These are phyloP conservation scores for Fusarium liriodendri DNA, from an alignment of 2,329 filamentous ascomycete species.

Conservation along the genomic window DNA sequence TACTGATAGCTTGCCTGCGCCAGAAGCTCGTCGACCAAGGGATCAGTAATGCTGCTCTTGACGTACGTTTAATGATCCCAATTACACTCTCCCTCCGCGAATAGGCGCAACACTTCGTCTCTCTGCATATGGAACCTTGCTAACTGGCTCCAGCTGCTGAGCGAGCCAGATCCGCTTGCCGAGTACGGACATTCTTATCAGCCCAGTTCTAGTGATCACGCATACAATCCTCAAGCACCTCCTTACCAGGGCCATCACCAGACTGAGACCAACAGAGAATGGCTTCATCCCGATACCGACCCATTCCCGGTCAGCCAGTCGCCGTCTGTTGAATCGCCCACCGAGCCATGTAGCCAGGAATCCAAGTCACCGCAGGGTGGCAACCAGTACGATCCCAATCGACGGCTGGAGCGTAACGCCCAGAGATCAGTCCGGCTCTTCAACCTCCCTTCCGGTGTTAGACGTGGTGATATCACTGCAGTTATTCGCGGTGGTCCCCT, in stretches of 20 bases:
- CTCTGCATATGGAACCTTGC: neutral
- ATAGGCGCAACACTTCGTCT: neutral
- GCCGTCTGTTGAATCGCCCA: neutral
- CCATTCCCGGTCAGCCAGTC: neutral
- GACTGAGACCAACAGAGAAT: neutral
- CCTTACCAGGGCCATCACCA: neutral
- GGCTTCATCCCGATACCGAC: neutral
- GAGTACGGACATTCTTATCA: neutral
- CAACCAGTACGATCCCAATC: neutral
- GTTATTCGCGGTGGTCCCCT: constrained; percentile 77
- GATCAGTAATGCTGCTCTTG: constrained; percentile 58
- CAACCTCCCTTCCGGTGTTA: constrained; percentile 71
- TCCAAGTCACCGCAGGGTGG: neutral
- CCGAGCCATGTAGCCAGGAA: neutral
- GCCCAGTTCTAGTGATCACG: neutral
- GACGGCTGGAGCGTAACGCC: constrained; percentile 50
- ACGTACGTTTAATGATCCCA: constrained; percentile 49
- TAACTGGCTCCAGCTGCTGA: constrained; percentile 23
- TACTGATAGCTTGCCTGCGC: constrained; percentile 36
- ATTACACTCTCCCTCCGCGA: neutral
- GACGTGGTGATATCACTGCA: constrained; percentile 73
- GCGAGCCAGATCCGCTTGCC: constrained; percentile 2
- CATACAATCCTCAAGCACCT: neutral
- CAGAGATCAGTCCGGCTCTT: constrained; percentile 70
- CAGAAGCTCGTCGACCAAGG: constrained; percentile 63